A percentile compares a stretch with the other conserved stretches of the same genome.
Conservation (phyloP, 495 filamentous ascomycete genomes). For the Aspergillus coremiiformis region DNA sequence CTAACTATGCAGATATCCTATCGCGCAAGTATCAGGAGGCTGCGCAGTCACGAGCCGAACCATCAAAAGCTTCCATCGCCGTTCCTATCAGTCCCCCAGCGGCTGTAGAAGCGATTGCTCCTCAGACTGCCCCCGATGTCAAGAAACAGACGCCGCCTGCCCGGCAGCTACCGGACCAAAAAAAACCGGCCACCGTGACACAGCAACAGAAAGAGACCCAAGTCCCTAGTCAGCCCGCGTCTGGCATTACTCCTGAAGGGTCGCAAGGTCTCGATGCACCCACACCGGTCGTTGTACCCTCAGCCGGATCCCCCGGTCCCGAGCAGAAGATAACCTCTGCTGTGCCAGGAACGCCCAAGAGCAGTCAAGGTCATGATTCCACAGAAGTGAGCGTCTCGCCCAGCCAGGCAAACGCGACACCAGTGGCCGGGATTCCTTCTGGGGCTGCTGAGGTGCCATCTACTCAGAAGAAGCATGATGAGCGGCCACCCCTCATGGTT, state of each 20-base stretch:
- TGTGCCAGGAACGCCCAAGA: slow-evolving; percentile 17
- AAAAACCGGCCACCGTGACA: not conserved
- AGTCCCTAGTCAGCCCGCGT: slow-evolving; percentile 8
- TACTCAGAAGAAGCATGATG: slow-evolving; percentile 24
- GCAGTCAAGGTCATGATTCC: slow-evolving; percentile 20
- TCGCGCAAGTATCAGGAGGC: slow-evolving; percentile 24
- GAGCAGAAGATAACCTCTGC: slow-evolving; percentile 17
- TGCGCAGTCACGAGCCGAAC: slow-evolving; percentile 16
- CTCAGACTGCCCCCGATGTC: slow-evolving; percentile 16
- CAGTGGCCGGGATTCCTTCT: slow-evolving; percentile 13
- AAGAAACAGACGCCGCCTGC: slow-evolving; percentile 14
- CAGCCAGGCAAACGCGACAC: slow-evolving; percentile 11
- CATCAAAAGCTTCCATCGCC: slow-evolving; percentile 13
- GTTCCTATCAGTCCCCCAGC: slow-evolving; percentile 16
- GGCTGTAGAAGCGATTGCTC: slow-evolving; percentile 14
- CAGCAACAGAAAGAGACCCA: slow-evolving; percentile 1
- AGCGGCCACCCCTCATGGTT: slow-evolving; percentile 26
- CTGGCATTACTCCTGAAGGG: slow-evolving; percentile 9
- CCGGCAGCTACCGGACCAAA: slow-evolving; percentile 7
- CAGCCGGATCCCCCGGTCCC: slow-evolving; percentile 1
- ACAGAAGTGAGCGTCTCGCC: slow-evolving; percentile 11
- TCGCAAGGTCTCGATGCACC: slow-evolving; percentile 9
- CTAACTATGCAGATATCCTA: slow-evolving; percentile 36
- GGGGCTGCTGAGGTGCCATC: slow-evolving; percentile 10
- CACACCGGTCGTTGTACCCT: slow-evolving; percentile 5